A percentile compares a stretch with the other conserved stretches of the same genome.
These are phyloP conservation scores for Dioszegia aurantiaca DNA, from an alignment of 768 basidiomycete genomes.

Conservation along the genomic window DNA sequence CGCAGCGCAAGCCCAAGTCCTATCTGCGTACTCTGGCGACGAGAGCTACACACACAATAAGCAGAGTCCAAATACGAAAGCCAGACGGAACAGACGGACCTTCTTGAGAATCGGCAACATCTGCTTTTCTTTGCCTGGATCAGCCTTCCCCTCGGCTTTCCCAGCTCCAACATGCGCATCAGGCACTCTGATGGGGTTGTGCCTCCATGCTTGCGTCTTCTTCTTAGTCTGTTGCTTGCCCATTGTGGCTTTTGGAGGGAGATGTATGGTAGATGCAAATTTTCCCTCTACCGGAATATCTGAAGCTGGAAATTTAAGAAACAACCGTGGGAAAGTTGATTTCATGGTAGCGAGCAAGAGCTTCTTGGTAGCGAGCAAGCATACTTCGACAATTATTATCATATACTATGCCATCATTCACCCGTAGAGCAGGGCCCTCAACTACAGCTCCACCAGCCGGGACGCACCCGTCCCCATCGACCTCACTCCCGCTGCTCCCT, in stretches of 20 bases:
- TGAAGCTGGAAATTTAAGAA: conserved; percentile 1
- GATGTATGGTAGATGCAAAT: not conserved
- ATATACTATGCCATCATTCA: conserved; percentile 50
- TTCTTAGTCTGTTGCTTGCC: conserved; percentile 72
- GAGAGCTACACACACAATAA: conserved; percentile 37
- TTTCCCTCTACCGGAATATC: not conserved
- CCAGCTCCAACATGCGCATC: conserved; percentile 86
- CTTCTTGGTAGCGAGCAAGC: not conserved
- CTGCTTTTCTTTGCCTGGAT: conserved; percentile 69
- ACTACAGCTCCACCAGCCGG: conserved; percentile 30
- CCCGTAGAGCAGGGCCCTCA: conserved; percentile 29
- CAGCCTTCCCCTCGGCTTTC: conserved; percentile 58
- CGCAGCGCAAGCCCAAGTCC: conserved; percentile 94
- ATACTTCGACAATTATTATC: not conserved
- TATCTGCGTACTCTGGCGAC: conserved; percentile 65
- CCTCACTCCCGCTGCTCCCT: conserved; percentile 57
- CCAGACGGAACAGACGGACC: conserved; percentile 55
- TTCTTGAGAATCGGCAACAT: conserved; percentile 88
- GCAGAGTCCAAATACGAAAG: not conserved
- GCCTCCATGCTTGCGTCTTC: conserved; percentile 78
- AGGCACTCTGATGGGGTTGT: conserved; percentile 90
- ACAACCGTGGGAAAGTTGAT: conserved; percentile 8
- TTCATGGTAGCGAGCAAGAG: not conserved
- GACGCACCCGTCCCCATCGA: conserved; percentile 48
- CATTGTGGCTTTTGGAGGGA: conserved; percentile 58